These are phyloP conservation scores for Glycine latifolia DNA, from an alignment of 306 rosid species.

Conservation along the genomic window DNA sequence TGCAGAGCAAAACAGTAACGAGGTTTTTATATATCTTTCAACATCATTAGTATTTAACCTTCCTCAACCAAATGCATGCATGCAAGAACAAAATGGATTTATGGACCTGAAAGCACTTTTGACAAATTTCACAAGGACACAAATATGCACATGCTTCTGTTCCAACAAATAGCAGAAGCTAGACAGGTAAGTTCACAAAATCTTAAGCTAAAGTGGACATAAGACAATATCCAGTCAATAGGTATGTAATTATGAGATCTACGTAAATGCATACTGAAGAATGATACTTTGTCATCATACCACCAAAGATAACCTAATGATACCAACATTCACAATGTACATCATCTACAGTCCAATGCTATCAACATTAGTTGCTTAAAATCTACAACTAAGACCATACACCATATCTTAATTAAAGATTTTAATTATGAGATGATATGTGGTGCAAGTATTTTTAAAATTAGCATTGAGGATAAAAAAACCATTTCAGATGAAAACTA, in stretches of 20 bases:
- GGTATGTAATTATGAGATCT: conserved; percentile 7
- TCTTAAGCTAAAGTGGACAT: not conserved
- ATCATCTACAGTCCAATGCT: conserved; percentile 9
- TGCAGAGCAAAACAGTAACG: not conserved
- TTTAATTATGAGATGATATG: not conserved
- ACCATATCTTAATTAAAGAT: conserved; percentile 19
- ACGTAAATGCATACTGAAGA: conserved; percentile 18
- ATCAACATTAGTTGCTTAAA: conserved; percentile 26
- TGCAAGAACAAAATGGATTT: conserved; percentile 27
- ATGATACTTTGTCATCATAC: not conserved
- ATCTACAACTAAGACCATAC: not conserved
- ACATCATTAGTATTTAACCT: conserved; percentile 34
- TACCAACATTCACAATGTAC: conserved; percentile 26
- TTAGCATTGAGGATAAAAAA: not conserved
- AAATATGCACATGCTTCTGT: conserved; percentile 36
- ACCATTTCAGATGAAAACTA: conserved; percentile 19
- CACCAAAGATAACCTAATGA: conserved; percentile 2
- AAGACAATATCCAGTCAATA: not conserved
- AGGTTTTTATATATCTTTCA: not conserved
- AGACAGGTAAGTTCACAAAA: not conserved
- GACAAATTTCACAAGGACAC: conserved; percentile 22
- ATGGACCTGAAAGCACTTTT: conserved; percentile 26
- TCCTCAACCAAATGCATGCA: conserved; percentile 31
- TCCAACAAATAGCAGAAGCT: not conserved
- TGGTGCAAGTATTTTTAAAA: not conserved